Conservation (phyloP, 106 monocot genomes). For the Phalaenopsis equestris region DNA sequence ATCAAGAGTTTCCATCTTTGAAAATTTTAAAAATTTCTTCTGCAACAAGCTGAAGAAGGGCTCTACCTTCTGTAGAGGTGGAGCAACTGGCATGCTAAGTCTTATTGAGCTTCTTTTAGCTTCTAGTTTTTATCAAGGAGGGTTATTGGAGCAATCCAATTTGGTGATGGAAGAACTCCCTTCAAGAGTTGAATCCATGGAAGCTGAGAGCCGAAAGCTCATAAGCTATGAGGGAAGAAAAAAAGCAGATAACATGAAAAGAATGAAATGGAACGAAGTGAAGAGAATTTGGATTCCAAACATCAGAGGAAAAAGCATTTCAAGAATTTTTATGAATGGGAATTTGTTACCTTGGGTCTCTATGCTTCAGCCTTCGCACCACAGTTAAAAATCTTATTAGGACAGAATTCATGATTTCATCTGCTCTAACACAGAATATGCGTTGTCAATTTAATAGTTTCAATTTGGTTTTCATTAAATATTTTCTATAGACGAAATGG, state of each 20-base stretch:
- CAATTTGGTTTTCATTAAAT: neutral
- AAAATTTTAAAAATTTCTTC: slow-evolving; percentile 41
- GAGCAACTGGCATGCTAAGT: slow-evolving; percentile 16
- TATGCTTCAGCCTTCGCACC: slow-evolving; percentile 15
- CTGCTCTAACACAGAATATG: neutral
- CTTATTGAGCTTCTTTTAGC: slow-evolving; percentile 15
- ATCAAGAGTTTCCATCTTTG: slow-evolving; percentile 28
- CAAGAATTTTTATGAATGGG: slow-evolving; percentile 42
- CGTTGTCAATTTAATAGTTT: neutral
- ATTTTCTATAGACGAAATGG: neutral
- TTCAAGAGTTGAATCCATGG: slow-evolving; percentile 2
- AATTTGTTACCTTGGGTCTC: slow-evolving; percentile 28
- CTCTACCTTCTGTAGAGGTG: slow-evolving; percentile 9
- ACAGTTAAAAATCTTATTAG: neutral
- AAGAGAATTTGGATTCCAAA: slow-evolving; percentile 22
- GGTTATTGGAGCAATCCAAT: neutral
- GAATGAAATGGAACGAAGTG: slow-evolving; percentile 5
- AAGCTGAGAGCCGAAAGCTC: neutral
- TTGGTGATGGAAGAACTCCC: neutral
- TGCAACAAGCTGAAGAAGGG: slow-evolving; percentile 13
- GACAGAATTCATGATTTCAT: neutral
- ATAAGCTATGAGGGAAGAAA: neutral
- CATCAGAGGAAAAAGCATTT: slow-evolving; percentile 21
- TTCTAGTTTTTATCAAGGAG: slow-evolving; percentile 13
- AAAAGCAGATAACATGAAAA: neutral